Evolutionary conservation across 73 alveolate genomes (phyloP), one percentile per base, ranked within the genome.

Genomic region (Paramecium octaurelia): DNA sequence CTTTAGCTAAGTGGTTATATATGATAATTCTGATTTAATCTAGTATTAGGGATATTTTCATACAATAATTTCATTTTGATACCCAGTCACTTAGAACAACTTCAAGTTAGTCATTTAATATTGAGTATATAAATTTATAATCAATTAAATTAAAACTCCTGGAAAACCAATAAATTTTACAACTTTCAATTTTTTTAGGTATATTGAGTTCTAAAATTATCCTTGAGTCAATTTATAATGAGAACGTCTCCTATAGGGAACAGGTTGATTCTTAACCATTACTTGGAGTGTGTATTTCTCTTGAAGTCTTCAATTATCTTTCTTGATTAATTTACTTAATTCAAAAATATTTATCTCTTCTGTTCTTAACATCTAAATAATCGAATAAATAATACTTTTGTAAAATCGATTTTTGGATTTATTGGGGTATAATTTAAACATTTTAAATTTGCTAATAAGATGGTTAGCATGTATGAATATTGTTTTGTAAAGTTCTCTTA

Each of bases 381-480:
- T 5, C 4, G 0, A 54, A 24, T 9, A 43, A 44, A 38, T 14
- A 80, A 44, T 80, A 80, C 91, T 48, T 1, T 27, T 1, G 1
- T 27, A 1, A 27, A 27, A 27, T 27, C 0, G 31, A 27, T 27
- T 27, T 73, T 73, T 4, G 6, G 60, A 35, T 40, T 73, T 8
- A 24, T 80, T 44, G 91, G 46, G 44, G 24, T 80, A 80, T 80
- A 44, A 46, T 18, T 80, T 57, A 44, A 80, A 80, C 8, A 80
- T 11, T 80, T 80, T 44, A 57, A 10, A 80, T 80, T 10, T 80
- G 12, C 70, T 23, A 18, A 23, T 23, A 36, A 6, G 69, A 54
- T 36, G 36, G 34, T 9, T 5, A 3, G 6, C 16, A 0, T 12
- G 12, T 38, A 36, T 73, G 23, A 27, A 80, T 80, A 48, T 48